These are phyloP conservation scores for Blastobotrys attinorum DNA, from an alignment of 805 yeast species.

Conservation along the genomic window DNA sequence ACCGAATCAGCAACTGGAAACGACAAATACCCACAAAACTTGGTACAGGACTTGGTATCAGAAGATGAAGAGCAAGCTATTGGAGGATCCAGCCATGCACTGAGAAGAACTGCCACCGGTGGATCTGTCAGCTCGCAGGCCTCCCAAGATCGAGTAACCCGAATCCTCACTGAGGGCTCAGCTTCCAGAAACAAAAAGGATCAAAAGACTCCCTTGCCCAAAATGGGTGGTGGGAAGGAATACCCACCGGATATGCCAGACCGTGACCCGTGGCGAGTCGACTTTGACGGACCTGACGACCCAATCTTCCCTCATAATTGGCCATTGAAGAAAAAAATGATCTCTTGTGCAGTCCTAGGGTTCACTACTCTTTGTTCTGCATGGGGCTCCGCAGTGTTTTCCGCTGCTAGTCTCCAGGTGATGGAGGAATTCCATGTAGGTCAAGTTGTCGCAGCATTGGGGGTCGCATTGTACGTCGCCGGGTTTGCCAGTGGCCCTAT, in stretches of 20 bases:
- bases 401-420: constrained; percentile 49
- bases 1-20: no score
- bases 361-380: constrained; percentile 45
- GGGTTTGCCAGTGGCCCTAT: constrained; percentile 94
- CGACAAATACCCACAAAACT: neutral
- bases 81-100: neutral
- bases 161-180: constrained; percentile 15
- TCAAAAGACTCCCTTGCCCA: constrained; percentile 7
- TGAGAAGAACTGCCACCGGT: neutral
- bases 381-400: constrained; percentile 79
- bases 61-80: neutral
- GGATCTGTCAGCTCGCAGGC: neutral
- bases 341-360: constrained; percentile 41
- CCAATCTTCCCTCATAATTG: constrained; percentile 78
- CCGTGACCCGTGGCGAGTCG: constrained; percentile 44
- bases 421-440: constrained; percentile 51
- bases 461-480: constrained; percentile 73
- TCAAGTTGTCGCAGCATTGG: constrained; percentile 60
- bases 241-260: constrained; percentile 10
- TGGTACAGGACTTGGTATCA: neutral
- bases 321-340: constrained; percentile 42
- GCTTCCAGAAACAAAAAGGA: constrained; percentile 3
- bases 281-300: constrained; percentile 71
- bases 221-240: constrained; percentile 10
- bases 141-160: constrained; percentile 12